Conservation (phyloP, 495 filamentous ascomycete species). For the Lentithecium fluviatile region DNA sequence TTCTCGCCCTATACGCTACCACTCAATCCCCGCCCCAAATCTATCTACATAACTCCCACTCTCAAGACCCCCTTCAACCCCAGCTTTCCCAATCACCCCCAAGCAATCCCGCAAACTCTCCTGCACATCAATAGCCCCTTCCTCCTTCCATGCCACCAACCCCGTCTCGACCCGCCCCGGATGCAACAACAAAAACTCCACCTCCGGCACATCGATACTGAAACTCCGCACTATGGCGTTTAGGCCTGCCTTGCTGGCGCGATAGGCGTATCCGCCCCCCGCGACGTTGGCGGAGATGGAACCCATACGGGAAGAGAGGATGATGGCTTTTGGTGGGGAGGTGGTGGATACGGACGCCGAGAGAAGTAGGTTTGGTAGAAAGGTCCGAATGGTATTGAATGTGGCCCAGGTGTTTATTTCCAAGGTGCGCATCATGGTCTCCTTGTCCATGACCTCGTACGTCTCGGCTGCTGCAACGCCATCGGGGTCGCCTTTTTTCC, state of each 20-base stretch:
- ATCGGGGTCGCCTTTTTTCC: constrained; percentile 11
- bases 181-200: constrained; percentile 44
- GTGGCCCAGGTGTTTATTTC: constrained; percentile 41
- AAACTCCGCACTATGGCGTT: constrained; percentile 46
- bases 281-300: constrained; percentile 52
- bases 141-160: constrained; percentile 44
- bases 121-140: constrained; percentile 43
- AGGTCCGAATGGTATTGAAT: constrained; percentile 38
- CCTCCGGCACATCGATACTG: constrained; percentile 42
- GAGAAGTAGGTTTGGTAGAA: constrained; percentile 34
- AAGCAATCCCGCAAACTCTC: constrained; percentile 44
- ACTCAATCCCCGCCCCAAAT: constrained; percentile 42
- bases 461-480: constrained; percentile 41
- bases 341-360: no score
- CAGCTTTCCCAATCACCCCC: constrained; percentile 37
- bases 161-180: constrained; percentile 49
- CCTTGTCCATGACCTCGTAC: constrained; percentile 36
- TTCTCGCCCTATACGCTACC: constrained; percentile 32
- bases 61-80: constrained; percentile 8
- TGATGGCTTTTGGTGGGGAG: constrained; percentile 36
- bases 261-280: constrained; percentile 77
- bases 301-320: constrained; percentile 47
- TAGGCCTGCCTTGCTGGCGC: constrained; percentile 63
- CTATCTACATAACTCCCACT: constrained; percentile 45
- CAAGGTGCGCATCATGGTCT: constrained; percentile 37